Evolutionary conservation across 2,329 filamentous ascomycete genomes (phyloP).

Genomic region (Colletotrichum limetticola): DNA sequence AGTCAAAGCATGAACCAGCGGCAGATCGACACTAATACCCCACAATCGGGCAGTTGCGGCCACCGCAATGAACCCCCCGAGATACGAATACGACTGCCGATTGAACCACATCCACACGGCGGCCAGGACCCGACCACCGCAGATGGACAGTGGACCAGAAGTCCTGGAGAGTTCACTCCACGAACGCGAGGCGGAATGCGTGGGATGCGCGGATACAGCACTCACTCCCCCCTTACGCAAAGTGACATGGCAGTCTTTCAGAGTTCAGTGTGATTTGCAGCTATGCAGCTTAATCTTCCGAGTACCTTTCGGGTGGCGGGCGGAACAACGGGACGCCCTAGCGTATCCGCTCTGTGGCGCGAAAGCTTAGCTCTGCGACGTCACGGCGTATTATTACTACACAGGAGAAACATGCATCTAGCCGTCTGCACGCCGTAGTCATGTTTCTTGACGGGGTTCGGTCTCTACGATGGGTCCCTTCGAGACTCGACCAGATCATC

Average conservation of each 20-base stretch:
- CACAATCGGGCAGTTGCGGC: constrained; percentile 3
- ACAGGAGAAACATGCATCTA: too few relatives aligned
- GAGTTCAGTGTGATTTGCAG: not conserved
- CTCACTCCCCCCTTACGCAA: not conserved
- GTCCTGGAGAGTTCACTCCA: not conserved
- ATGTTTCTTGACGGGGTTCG: not conserved
- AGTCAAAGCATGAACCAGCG: constrained; percentile 6
- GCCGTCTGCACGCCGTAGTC: too few relatives aligned
- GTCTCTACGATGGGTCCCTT: not conserved
- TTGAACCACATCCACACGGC: not conserved
- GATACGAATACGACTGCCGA: constrained; percentile 20
- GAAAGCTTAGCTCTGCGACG: constrained; percentile 2
- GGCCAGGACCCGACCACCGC: not conserved
- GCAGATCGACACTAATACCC: not conserved
- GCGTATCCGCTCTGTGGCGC: not conserved
- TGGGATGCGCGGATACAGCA: not conserved
- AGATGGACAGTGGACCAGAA: not conserved
- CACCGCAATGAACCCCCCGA: not conserved
- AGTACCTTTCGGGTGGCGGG: not conserved
- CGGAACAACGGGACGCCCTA: not conserved
- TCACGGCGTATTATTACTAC: not conserved
- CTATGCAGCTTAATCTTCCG: not conserved
- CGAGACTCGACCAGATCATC: not conserved
- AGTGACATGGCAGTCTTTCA: too few relatives aligned
- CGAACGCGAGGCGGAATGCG: not conserved